These are phyloP conservation scores for Strobilomyces confusus DNA, from an alignment of 768 basidiomycete genomes.

Conservation along the genomic window DNA sequence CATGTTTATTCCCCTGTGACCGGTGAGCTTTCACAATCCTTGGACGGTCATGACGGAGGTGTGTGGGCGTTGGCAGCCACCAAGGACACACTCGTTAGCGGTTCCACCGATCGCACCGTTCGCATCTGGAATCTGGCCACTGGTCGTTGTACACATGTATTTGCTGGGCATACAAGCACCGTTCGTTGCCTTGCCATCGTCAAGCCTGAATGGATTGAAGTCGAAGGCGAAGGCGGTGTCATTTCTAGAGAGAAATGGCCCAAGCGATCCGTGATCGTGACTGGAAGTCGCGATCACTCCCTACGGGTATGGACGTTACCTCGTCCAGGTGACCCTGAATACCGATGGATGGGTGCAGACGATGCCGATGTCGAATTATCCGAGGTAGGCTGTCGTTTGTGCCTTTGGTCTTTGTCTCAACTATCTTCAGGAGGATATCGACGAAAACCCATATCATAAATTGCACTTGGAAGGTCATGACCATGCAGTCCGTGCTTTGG, in stretches of 20 bases:
- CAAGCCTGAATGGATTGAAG: slow-evolving; percentile 83
- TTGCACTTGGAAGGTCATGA: slow-evolving; percentile 84
- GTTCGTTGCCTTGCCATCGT: slow-evolving; percentile 95
- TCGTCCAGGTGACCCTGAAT: slow-evolving; percentile 69
- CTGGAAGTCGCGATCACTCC: slow-evolving; percentile 66
- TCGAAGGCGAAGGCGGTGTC: slow-evolving; percentile 59
- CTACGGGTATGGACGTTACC: slow-evolving; percentile 67
- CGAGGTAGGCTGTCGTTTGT: slow-evolving; percentile 32
- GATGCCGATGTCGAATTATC: slow-evolving; percentile 57
- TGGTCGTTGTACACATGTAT: slow-evolving; percentile 85
- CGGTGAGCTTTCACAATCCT: slow-evolving; percentile 66
- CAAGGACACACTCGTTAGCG: slow-evolving; percentile 85
- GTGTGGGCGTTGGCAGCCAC: slow-evolving; percentile 95
- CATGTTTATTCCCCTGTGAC: slow-evolving; percentile 89
- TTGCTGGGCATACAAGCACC: slow-evolving; percentile 94
- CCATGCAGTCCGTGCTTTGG: slow-evolving; percentile 89
- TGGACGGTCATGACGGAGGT: slow-evolving; percentile 92
- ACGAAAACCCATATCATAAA: slow-evolving; percentile 86
- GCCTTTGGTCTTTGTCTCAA: slow-evolving; percentile 1
- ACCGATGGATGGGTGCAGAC: slow-evolving; percentile 60
- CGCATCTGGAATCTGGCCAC: slow-evolving; percentile 84
- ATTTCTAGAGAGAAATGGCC: slow-evolving; percentile 70
- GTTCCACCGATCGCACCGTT: slow-evolving; percentile 91
- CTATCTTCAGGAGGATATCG: slow-evolving; percentile 52
- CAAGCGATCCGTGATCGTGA: slow-evolving; percentile 67